phyloP scores from a whole-genome alignment of 1,139 yeast genomes.

The Spathaspora sp. region DNA sequence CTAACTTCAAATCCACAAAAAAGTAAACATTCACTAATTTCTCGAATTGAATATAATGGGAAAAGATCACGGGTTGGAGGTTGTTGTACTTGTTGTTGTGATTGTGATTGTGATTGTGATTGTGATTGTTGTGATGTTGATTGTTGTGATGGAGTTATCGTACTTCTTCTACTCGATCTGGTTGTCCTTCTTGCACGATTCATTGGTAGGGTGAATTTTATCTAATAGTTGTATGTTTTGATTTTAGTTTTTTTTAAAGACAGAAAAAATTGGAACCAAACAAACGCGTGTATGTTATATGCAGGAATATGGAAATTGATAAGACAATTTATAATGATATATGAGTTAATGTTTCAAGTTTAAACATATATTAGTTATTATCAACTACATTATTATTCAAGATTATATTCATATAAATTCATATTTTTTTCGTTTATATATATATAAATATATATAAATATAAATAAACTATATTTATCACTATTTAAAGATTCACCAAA shows the following conservation, averaged over 20 bases:
- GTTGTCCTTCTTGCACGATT: neutral
- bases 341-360: no score
- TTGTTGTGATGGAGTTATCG: neutral
- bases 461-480: neutral
- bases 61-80: slow-evolving; percentile 38
- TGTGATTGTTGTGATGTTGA: neutral
- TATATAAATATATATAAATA: neutral
- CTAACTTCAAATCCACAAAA: slow-evolving; percentile 63
- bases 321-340: no score
- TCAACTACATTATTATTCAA: neutral
- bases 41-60: slow-evolving; percentile 66
- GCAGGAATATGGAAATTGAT: no score
- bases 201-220: neutral
- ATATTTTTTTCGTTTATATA: neutral
- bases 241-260: neutral
- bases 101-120: neutral
- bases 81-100: neutral
- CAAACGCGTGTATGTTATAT: neutral
- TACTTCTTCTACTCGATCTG: neutral
- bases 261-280: no score
- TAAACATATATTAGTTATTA: no score
- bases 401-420: neutral
- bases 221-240: neutral
- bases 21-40: slow-evolving; percentile 60
- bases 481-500: slow-evolving; percentile 1